These are phyloP conservation scores for Camelina hispida DNA, from an alignment of 345 rosid genomes.

Conservation along the genomic window DNA sequence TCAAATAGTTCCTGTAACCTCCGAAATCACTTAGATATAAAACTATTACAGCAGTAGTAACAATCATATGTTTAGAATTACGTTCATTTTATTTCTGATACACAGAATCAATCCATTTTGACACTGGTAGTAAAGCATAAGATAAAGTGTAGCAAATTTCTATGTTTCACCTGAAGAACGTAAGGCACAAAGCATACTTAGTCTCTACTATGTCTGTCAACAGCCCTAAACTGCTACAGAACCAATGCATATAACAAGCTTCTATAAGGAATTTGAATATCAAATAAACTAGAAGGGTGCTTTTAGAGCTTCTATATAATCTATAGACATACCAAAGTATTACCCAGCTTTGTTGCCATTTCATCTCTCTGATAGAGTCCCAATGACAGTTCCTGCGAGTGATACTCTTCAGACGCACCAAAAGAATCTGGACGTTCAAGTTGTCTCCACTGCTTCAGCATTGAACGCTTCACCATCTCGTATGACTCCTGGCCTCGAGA, in stretches of 20 bases:
- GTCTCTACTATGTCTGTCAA: conserved; percentile 28
- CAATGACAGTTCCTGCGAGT: conserved; percentile 81
- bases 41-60: conserved; percentile 1
- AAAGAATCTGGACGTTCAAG: conserved; percentile 86
- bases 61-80: conserved; percentile 4
- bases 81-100: conserved; percentile 12
- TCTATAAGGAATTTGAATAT: conserved; percentile 33
- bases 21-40: conserved; percentile 16
- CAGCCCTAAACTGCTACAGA: conserved; percentile 10
- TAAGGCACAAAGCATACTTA: conserved; percentile 18
- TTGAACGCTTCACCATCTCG: conserved; percentile 59
- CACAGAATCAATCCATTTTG: conserved; percentile 24
- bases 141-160: conserved; percentile 20
- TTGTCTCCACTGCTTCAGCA: conserved; percentile 75
- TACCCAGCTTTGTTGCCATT: conserved; percentile 63
- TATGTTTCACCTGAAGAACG: conserved; percentile 26
- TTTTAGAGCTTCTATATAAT: conserved; percentile 38
- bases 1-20: neutral
- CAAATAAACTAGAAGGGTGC: conserved; percentile 26
- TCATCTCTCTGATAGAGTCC: conserved; percentile 73
- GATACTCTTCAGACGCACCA: conserved; percentile 86
- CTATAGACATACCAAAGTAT: conserved; percentile 62
- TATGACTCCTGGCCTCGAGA: conserved; percentile 62
- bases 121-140: conserved; percentile 27
- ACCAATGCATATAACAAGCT: conserved; percentile 28